phyloP scores from a whole-genome alignment of 768 basidiomycete species.

The Tephrocybe rancida region DNA sequence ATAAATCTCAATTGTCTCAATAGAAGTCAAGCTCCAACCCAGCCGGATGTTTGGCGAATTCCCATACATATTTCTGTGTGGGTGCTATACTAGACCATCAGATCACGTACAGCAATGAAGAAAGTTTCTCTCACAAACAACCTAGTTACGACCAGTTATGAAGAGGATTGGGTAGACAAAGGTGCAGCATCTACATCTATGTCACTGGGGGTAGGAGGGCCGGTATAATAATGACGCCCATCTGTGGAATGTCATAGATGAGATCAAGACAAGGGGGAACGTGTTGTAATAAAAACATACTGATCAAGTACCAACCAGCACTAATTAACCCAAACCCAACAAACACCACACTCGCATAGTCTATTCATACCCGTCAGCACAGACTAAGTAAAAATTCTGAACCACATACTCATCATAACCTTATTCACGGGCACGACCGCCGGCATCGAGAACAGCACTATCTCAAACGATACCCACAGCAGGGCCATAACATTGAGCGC shows the following conservation, averaged over 20 bases:
- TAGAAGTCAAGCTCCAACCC: too few species aligned
- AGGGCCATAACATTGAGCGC: slow-evolving; percentile 54
- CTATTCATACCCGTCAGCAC: slow-evolving; percentile 29
- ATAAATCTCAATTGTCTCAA: too few species aligned
- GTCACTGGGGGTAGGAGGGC: neutral
- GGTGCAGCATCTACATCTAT: too few species aligned
- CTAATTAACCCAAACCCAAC: slow-evolving; percentile 62
- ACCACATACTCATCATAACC: slow-evolving; percentile 46
- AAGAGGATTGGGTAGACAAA: too few species aligned
- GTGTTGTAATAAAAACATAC: slow-evolving; percentile 36
- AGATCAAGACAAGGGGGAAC: neutral
- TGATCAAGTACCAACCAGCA: slow-evolving; percentile 60
- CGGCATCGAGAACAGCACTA: slow-evolving; percentile 72
- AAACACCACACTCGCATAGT: slow-evolving; percentile 70
- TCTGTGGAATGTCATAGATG: neutral
- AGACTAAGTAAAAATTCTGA: neutral
- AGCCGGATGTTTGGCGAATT: too few species aligned
- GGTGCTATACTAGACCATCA: too few species aligned
- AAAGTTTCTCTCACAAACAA: too few species aligned
- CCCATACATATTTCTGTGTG: too few species aligned
- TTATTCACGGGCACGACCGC: slow-evolving; percentile 56
- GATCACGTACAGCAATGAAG: too few species aligned
- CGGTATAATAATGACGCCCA: neutral
- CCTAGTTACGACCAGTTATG: too few species aligned
- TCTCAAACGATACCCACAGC: slow-evolving; percentile 62